A percentile compares a stretch with the other conserved stretches of the same genome.
Conservation (phyloP, 1,284 basidiomycete genomes). For the Pyrrhoderma lamaoense region DNA sequence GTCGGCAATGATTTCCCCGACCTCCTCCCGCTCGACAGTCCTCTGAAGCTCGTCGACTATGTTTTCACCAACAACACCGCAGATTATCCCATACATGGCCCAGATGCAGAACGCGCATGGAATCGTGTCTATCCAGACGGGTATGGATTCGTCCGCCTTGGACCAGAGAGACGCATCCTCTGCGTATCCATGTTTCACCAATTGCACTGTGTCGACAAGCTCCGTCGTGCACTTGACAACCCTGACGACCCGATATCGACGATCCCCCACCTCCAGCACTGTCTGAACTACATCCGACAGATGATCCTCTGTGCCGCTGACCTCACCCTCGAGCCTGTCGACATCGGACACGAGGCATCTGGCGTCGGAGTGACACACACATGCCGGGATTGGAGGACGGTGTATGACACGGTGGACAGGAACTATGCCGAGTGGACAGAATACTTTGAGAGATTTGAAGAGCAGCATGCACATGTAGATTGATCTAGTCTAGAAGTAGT, state of each 20-base stretch:
- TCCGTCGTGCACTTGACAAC: constrained; percentile 22
- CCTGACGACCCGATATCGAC: constrained; percentile 13
- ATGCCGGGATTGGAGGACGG: constrained; percentile 14
- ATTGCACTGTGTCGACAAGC: constrained; percentile 28
- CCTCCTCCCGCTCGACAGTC: constrained; percentile 7
- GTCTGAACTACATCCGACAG: constrained; percentile 18
- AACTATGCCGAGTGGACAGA: constrained; percentile 13
- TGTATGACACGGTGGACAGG: constrained; percentile 13
- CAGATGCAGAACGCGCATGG: constrained; percentile 9
- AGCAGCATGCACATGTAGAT: constrained; percentile 3
- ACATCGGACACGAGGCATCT: constrained; percentile 2
- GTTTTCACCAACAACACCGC: constrained; percentile 13
- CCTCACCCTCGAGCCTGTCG: constrained; percentile 13
- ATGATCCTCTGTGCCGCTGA: constrained; percentile 17
- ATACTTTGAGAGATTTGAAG: constrained; percentile 14
- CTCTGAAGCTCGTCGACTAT: constrained; percentile 5
- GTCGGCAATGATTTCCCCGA: constrained; percentile 16
- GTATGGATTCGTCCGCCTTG: constrained; percentile 18
- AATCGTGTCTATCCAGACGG: constrained; percentile 15
- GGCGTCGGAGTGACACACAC: constrained; percentile 13
- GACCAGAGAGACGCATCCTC: constrained; percentile 15
- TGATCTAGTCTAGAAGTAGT: too few species aligned
- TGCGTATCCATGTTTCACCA: constrained; percentile 28
- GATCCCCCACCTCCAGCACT: constrained; percentile 28
- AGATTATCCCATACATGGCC: constrained; percentile 16